Evolutionary conservation across 805 yeast genomes (phyloP).

Genomic region (Candida montana): DNA sequence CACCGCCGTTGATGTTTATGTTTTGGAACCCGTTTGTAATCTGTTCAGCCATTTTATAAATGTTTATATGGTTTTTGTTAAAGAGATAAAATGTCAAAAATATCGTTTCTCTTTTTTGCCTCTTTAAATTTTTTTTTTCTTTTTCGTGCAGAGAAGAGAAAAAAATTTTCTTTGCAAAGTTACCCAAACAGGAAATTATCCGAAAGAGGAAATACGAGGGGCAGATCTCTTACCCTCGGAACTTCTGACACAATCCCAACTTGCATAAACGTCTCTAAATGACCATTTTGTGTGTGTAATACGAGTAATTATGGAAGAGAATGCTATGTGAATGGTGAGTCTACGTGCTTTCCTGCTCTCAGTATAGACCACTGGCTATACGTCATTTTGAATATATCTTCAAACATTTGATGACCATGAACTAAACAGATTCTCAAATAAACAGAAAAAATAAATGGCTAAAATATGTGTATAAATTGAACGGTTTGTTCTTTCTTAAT

Average conservation of each 20-base stretch:
- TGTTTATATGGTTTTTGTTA: neutral
- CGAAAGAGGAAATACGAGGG: neutral
- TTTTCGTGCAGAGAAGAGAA: neutral
- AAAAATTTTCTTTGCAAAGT: neutral
- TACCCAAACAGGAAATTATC: neutral
- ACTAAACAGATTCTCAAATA: too few relatives aligned
- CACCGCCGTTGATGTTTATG: constrained; percentile 42
- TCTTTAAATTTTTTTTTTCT: neutral
- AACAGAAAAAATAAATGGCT: too few relatives aligned
- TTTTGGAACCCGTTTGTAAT: constrained; percentile 52
- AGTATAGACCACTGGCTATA: too few relatives aligned
- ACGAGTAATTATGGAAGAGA: too few relatives aligned
- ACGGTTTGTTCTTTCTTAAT: too few relatives aligned
- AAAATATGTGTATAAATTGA: too few relatives aligned
- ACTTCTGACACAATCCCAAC: neutral
- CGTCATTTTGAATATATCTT: too few relatives aligned
- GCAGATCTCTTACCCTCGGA: neutral
- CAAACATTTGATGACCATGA: too few relatives aligned
- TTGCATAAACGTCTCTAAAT: neutral
- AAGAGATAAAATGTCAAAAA: neutral
- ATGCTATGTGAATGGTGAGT: too few relatives aligned
- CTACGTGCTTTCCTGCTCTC: too few relatives aligned
- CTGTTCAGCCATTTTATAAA: constrained; percentile 41
- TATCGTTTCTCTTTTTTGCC: neutral
- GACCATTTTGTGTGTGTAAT: neutral